Conservation (phyloP, 306 rosid species). For the Hylodesmum podocarpum region DNA sequence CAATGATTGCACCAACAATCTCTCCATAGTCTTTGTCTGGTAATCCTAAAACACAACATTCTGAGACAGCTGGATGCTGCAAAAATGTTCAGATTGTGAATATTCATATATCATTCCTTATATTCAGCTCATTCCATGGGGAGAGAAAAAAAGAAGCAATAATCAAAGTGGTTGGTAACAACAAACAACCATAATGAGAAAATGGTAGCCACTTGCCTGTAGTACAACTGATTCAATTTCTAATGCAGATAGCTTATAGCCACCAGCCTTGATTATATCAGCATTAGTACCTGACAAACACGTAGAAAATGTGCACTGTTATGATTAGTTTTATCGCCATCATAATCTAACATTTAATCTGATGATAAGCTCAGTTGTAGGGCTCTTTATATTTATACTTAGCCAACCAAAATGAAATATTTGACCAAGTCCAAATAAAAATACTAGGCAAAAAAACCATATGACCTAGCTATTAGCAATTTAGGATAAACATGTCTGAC, state of each 20-base stretch:
- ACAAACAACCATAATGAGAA: not conserved
- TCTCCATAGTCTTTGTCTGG: conserved; percentile 86
- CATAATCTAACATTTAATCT: conserved; percentile 2
- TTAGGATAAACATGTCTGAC: not conserved
- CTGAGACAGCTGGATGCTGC: conserved; percentile 76
- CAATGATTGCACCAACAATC: conserved; percentile 74
- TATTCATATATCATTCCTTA: not conserved
- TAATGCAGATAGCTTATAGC: conserved; percentile 86
- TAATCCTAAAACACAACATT: conserved; percentile 91
- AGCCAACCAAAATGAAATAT: not conserved
- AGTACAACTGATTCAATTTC: conserved; percentile 87
- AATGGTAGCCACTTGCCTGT: conserved; percentile 54
- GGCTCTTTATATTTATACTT: not conserved
- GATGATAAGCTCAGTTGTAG: conserved; percentile 1
- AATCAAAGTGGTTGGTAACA: not conserved
- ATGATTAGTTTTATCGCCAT: not conserved
- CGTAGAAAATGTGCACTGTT: not conserved
- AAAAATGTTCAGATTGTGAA: conserved; percentile 31
- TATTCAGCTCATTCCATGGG: not conserved
- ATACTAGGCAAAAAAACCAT: not conserved
- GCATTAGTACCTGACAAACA: conserved; percentile 74
- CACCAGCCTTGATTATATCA: conserved; percentile 94
- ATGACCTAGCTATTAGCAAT: not conserved
- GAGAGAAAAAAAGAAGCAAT: not conserved
- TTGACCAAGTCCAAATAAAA: conserved; percentile 1